Conservation (phyloP, 1,139 yeast species). For the Geotrichum restrictum region DNA sequence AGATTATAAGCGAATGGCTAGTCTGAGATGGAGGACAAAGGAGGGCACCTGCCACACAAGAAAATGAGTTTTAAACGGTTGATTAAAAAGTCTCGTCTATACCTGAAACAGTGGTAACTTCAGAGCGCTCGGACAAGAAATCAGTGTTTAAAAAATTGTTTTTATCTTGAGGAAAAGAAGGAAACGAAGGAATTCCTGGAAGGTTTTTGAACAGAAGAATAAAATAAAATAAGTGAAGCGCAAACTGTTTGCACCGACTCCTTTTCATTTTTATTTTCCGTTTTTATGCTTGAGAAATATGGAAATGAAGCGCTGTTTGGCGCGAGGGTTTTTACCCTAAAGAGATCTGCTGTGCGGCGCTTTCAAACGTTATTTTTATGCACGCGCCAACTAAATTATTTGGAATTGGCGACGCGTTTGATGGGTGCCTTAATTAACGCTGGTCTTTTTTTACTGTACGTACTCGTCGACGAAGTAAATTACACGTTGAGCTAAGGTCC, state of each 20-base stretch:
- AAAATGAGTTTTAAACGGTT: not conserved
- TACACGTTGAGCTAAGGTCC: too few species aligned
- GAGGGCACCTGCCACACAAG: conserved; percentile 3
- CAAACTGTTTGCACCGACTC: not conserved
- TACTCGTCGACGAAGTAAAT: too few species aligned
- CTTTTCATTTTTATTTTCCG: not conserved
- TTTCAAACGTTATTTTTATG: too few species aligned
- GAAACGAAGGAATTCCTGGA: not conserved
- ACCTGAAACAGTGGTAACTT: not conserved
- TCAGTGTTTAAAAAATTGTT: not conserved
- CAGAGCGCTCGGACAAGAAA: not conserved
- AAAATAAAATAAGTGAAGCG: not conserved
- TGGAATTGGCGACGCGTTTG: too few species aligned
- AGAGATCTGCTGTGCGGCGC: too few species aligned
- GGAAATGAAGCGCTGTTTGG: too few species aligned
- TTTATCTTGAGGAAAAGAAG: not conserved
- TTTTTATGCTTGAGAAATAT: not conserved
- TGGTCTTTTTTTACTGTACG: too few species aligned
- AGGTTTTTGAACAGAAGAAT: not conserved
- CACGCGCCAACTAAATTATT: too few species aligned
- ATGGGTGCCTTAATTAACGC: too few species aligned
- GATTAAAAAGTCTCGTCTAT: too few species aligned
- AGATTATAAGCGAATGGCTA: not conserved
- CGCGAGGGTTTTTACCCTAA: too few species aligned
- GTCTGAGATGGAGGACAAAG: not conserved